phyloP scores from a whole-genome alignment of 169 alveolate species.

The Neospora caninum region DNA sequence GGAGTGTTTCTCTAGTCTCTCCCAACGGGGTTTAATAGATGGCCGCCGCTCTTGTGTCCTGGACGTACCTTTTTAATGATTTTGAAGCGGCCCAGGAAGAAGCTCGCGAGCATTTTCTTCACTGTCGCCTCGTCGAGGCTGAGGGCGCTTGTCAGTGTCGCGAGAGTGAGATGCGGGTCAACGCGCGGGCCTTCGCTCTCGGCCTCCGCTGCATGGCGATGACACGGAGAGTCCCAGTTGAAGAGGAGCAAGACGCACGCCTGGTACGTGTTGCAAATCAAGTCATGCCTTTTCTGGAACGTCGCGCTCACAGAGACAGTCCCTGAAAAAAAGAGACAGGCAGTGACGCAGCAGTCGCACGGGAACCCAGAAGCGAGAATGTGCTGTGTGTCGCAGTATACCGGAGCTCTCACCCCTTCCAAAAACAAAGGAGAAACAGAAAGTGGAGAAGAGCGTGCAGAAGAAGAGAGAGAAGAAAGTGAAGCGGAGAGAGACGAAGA shows the following conservation, averaged over 20 bases:
- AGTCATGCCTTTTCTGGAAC: constrained; percentile 70
- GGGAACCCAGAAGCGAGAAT: neutral
- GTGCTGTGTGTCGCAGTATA: too few relatives aligned
- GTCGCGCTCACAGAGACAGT: constrained; percentile 67
- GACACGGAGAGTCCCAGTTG: constrained; percentile 64
- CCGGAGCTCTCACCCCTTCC: too few relatives aligned
- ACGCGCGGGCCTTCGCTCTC: neutral
- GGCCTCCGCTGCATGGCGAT: constrained; percentile 22
- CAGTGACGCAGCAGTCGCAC: neutral
- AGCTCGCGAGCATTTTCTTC: constrained; percentile 70
- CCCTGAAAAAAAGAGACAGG: constrained; percentile 40
- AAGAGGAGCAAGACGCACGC: constrained; percentile 80
- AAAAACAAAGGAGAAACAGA: too few relatives aligned
- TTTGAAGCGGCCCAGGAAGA: constrained; percentile 66
- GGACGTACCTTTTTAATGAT: constrained; percentile 57
- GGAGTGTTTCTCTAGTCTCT: too few relatives aligned
- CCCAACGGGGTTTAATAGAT: too few relatives aligned
- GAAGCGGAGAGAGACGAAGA: too few relatives aligned
- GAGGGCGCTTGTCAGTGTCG: constrained; percentile 45
- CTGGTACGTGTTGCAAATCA: constrained; percentile 78
- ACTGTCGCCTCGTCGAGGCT: constrained; percentile 61
- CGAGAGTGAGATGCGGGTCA: constrained; percentile 48
- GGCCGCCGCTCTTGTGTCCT: too few relatives aligned
- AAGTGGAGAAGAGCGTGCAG: too few relatives aligned
- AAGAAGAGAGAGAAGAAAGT: too few relatives aligned